Evolutionary conservation across 176 grass and related monocot species (phyloP).

Genomic region (Canna indica): DNA sequence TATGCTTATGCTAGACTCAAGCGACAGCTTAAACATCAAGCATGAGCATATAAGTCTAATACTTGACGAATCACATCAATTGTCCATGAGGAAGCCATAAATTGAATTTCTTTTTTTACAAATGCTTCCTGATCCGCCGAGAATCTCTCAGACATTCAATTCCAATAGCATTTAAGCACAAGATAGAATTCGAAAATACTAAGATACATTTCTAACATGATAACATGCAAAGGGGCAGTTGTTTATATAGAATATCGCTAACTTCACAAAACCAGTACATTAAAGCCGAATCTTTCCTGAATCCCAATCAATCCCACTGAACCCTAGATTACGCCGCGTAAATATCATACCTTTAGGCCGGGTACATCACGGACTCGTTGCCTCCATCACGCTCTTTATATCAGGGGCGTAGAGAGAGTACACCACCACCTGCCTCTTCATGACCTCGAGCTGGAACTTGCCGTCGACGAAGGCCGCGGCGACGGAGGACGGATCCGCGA

Average conservation of each 20-base stretch:
- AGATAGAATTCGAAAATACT: too few relatives aligned
- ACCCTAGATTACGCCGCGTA: background rate
- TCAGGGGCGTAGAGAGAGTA: constrained; percentile 77
- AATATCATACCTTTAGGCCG: background rate
- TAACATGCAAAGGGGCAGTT: too few relatives aligned
- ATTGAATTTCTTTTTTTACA: too few relatives aligned
- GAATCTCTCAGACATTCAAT: background rate
- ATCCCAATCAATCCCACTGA: background rate
- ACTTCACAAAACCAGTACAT: background rate
- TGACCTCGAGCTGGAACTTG: constrained; percentile 63
- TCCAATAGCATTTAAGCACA: background rate
- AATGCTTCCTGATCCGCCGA: background rate
- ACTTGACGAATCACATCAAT: constrained; percentile 1
- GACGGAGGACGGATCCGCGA: constrained; percentile 31
- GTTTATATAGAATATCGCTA: too few relatives aligned
- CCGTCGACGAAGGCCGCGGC: constrained; percentile 47
- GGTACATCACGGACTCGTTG: constrained; percentile 7
- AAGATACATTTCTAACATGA: too few relatives aligned
- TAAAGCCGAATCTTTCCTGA: background rate
- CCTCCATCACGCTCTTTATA: constrained; percentile 73
- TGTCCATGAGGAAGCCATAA: background rate
- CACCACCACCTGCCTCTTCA: constrained; percentile 54
- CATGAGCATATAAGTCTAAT: background rate
- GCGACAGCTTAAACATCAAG: too few relatives aligned
- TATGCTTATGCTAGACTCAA: background rate